Conservation (phyloP, 1,284 basidiomycete genomes). For the Cryptococcus floricola region DNA sequence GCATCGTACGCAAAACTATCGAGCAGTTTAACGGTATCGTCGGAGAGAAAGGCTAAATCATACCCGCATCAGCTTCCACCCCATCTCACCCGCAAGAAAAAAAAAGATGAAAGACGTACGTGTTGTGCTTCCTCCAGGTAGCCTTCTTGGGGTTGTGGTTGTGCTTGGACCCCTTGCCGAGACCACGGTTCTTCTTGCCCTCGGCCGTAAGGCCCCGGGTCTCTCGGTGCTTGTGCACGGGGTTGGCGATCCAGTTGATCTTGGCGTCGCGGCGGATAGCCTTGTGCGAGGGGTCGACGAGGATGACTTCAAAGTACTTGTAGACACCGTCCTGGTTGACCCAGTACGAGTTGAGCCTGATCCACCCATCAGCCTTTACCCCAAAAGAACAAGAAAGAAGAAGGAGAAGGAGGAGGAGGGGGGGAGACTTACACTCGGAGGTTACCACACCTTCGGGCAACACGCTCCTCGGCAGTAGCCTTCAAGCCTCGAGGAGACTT, state of each 20-base stretch:
- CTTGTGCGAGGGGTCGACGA: conserved; percentile 70
- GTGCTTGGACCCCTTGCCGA: conserved; percentile 93
- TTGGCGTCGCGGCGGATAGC: conserved; percentile 85
- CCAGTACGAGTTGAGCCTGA: conserved; percentile 91
- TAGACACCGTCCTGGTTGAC: conserved; percentile 99
- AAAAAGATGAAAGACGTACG: conserved; percentile 45
- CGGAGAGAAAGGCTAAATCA: conserved; percentile 76
- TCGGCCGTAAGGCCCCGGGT: conserved; percentile 93
- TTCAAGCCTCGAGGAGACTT: conserved; percentile 94
- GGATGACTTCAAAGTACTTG: conserved; percentile 99
- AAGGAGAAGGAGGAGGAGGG: no score
- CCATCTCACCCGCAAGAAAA: neutral
- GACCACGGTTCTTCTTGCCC: conserved; percentile 77
- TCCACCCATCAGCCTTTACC: neutral
- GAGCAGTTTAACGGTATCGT: conserved; percentile 78
- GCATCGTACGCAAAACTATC: neutral
- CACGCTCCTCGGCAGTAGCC: conserved; percentile 95
- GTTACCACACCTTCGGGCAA: conserved; percentile 93
- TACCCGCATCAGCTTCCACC: neutral
- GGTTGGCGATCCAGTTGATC: conserved; percentile 98
- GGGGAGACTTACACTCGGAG: conserved; percentile 64
- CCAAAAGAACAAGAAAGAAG: no score
- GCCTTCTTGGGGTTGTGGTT: conserved; percentile 89
- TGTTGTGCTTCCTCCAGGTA: conserved; percentile 97
- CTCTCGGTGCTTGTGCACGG: conserved; percentile 98